Evolutionary conservation across 345 rosid genomes (phyloP).

Genomic region (Hypericum androsaemum): DNA sequence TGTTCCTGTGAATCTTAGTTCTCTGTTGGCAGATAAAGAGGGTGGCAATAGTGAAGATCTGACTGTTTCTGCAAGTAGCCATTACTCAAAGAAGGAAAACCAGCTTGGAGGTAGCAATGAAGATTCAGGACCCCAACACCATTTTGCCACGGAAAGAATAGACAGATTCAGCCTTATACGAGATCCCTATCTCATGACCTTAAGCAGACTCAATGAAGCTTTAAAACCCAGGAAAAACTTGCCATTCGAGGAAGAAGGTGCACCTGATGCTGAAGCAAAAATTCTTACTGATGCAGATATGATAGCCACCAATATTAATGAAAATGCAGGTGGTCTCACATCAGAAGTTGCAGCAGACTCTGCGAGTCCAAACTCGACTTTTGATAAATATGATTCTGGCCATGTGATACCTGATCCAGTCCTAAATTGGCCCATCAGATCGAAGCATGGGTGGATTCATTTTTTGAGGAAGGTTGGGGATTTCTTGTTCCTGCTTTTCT

Average conservation of each 20-base stretch:
- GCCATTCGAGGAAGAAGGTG: constrained; percentile 16
- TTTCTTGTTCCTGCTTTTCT: constrained; percentile 20
- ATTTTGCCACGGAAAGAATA: constrained; percentile 12
- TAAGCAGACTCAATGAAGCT: constrained; percentile 36
- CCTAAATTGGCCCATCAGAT: constrained; percentile 20
- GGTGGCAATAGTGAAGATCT: constrained; percentile 17
- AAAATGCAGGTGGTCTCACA: constrained; percentile 16
- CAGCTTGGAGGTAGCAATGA: constrained; percentile 21
- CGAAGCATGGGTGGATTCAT: constrained; percentile 18
- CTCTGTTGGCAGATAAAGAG: constrained; percentile 31
- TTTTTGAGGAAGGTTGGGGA: constrained; percentile 32
- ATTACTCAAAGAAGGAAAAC: constrained; percentile 20
- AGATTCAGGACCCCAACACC: constrained; percentile 15
- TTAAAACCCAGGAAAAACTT: constrained; percentile 25
- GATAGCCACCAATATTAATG: constrained; percentile 20
- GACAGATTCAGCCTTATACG: constrained; percentile 29
- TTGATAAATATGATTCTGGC: constrained; percentile 26
- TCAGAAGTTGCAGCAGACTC: constrained; percentile 25
- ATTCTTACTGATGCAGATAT: constrained; percentile 20
- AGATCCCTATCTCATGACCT: constrained; percentile 59
- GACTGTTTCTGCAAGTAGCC: constrained; percentile 4
- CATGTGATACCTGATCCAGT: constrained; percentile 25
- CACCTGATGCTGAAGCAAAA: constrained; percentile 22
- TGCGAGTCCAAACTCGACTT: constrained; percentile 22
- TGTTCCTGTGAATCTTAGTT: constrained; percentile 26